Conservation (phyloP, 2,329 filamentous ascomycete species). For the Penicillium sp. region DNA sequence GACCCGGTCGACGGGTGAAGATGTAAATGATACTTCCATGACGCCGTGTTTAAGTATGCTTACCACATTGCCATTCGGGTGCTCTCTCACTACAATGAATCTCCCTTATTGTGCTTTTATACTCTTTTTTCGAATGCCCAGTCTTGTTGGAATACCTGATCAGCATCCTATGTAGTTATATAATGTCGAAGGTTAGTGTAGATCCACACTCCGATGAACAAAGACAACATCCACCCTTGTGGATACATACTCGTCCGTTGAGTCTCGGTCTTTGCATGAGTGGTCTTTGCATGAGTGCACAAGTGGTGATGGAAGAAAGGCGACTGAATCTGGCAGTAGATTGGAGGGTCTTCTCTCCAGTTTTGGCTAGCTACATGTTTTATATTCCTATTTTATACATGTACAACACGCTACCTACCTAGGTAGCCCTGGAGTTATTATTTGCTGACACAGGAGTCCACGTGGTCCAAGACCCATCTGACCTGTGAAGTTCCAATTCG, state of each 20-base stretch:
- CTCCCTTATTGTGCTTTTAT: background rate
- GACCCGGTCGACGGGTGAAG: slow-evolving; percentile 34
- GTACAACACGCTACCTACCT: too few species aligned
- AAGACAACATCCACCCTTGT: background rate
- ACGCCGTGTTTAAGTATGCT: slow-evolving; percentile 38
- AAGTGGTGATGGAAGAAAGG: background rate
- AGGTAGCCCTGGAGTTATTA: too few species aligned
- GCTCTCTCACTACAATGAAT: slow-evolving; percentile 28
- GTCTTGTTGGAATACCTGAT: background rate
- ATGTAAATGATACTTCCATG: slow-evolving; percentile 46
- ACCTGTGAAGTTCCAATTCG: background rate
- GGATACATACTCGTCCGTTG: too few species aligned
- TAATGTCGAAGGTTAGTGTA: background rate
- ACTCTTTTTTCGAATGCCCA: background rate
- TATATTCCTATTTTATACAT: background rate
- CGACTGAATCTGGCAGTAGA: background rate
- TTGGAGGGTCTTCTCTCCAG: background rate
- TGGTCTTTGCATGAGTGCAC: background rate
- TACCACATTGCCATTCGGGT: slow-evolving; percentile 20
- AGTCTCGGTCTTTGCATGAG: background rate
- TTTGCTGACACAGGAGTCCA: background rate
- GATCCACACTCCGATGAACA: background rate
- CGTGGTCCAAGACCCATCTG: background rate
- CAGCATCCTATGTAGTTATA: background rate
- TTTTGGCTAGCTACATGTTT: background rate